A percentile compares a stretch with the other conserved stretches of the same genome.
Conservation (phyloP, 805 yeast genomes). For the Yamadazyma insecticola region DNA sequence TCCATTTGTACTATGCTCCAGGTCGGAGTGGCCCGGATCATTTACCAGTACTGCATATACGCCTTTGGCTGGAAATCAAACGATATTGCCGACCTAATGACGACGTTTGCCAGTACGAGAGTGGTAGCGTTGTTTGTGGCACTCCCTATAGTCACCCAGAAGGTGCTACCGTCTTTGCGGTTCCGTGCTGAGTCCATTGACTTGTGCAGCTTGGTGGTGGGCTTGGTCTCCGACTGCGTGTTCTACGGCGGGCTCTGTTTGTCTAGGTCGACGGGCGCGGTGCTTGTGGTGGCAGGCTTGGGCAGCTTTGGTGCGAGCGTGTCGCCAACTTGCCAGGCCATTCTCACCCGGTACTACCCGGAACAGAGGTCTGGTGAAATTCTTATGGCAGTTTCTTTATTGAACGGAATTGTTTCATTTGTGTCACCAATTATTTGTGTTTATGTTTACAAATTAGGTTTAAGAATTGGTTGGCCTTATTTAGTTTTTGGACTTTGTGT, state of each 20-base stretch:
- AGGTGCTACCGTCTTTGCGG: too few relatives aligned
- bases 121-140: constrained; percentile 43
- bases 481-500: constrained; percentile 14
- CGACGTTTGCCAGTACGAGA: constrained; percentile 35
- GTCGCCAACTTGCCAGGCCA: constrained; percentile 51
- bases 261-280: constrained; percentile 14
- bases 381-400: constrained; percentile 8
- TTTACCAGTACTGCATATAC: constrained; percentile 49
- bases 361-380: constrained; percentile 30
- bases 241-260: constrained; percentile 31
- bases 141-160: too few relatives aligned
- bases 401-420: constrained; percentile 15
- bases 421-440: constrained; percentile 46
- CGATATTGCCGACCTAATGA: constrained; percentile 48
- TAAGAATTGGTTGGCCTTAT: constrained; percentile 15
- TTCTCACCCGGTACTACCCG: constrained; percentile 53
- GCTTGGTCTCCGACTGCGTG: constrained; percentile 30
- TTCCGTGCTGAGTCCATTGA: constrained; percentile 51
- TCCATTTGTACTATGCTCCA: constrained; percentile 2
- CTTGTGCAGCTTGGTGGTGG: constrained; percentile 27
- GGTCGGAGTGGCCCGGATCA: constrained; percentile 31
- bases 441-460: constrained; percentile 35
- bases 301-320: constrained; percentile 43
- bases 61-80: constrained; percentile 49
- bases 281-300: too few relatives aligned